Evolutionary conservation across 2,329 filamentous ascomycete genomes (phyloP).

Genomic region (Claviceps cyperi): DNA sequence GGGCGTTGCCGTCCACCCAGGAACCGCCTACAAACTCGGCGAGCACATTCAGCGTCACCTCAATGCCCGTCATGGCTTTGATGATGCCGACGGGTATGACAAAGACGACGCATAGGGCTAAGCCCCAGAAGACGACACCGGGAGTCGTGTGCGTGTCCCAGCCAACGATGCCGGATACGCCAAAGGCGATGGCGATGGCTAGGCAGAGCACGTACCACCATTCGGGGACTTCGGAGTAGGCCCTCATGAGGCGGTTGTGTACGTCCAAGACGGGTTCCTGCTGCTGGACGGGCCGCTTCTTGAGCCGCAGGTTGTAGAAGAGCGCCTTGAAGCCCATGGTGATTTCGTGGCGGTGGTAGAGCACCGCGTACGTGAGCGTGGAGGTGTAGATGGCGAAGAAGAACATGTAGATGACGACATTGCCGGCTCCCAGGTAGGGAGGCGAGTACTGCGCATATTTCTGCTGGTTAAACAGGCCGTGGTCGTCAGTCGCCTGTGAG

Average conservation of each 20-base stretch:
- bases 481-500: conserved; percentile 24
- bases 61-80: conserved; percentile 37
- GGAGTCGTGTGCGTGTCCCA: conserved; percentile 37
- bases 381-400: conserved; percentile 42
- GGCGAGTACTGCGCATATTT: conserved; percentile 37
- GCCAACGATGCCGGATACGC: conserved; percentile 30
- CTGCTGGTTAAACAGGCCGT: conserved; percentile 28
- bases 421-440: conserved; percentile 34
- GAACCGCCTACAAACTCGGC: conserved; percentile 40
- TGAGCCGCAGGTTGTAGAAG: conserved; percentile 29
- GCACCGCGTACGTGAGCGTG: conserved; percentile 32
- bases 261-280: conserved; percentile 27
- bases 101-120: conserved; percentile 34
- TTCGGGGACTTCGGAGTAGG: conserved; percentile 34
- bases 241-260: conserved; percentile 33
- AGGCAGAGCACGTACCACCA: conserved; percentile 38
- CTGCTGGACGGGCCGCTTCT: conserved; percentile 15
- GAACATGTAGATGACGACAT: conserved; percentile 37
- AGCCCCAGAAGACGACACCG: conserved; percentile 35
- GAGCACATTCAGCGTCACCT: conserved; percentile 37
- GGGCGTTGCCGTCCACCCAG: conserved; percentile 32
- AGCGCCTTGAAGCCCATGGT: conserved; percentile 33
- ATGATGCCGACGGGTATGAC: conserved; percentile 38
- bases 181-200: conserved; percentile 28
- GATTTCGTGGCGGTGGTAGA: conserved; percentile 40